Base-by-base conservation (phyloP, 441 rosid genomes). In the Erysimum pusillum region DNA sequence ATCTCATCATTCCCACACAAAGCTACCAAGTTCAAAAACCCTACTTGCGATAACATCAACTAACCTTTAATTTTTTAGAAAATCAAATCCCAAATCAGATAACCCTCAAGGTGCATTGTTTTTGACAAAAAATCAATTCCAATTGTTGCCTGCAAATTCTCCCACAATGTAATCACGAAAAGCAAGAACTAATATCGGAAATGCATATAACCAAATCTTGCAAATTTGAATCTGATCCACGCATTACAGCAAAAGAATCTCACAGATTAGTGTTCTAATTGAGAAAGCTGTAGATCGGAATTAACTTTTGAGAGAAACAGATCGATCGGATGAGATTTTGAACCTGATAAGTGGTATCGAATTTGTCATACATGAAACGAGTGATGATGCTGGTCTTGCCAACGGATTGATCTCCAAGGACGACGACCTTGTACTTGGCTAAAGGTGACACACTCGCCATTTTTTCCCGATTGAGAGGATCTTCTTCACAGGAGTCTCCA, bases 381-480 rank as follows among this genome's bases (percentile, higher is more conserved):
- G 93, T 89, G 83, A 89, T 89, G 77, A 89, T 87, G 81, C 94
- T 88, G 39, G 92, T 90, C 68, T 90, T 90, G 63, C 92, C 92
- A 11, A 89, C 89, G 25, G 94, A 90, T 84, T 90, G 94, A 63
- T 90, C 90, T 49, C 92, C 94, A 12, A 90, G 79, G 84, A 90
- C 88, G 1, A 88, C 94, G 75, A 90, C 87, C 85, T 88, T 88
- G 89, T 85, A 89, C 77, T 89, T 89, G 2, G 94, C 89, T 28
- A 87, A 81, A 20, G 94, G 88, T 36, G 94, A 88, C 51, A 88
- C 92, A 10, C 87, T 74, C 65, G 92, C 90, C 94, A 87, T 87
- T 68, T 41, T 20, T 22, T 11, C 10, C 41, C 69, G 13, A 53
- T 49, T 4, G 46, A 32, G 57, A 17, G 44, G 76, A 76, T 79